Base-by-base conservation (phyloP, 306 rosid genomes). In the Inga laurina region DNA sequence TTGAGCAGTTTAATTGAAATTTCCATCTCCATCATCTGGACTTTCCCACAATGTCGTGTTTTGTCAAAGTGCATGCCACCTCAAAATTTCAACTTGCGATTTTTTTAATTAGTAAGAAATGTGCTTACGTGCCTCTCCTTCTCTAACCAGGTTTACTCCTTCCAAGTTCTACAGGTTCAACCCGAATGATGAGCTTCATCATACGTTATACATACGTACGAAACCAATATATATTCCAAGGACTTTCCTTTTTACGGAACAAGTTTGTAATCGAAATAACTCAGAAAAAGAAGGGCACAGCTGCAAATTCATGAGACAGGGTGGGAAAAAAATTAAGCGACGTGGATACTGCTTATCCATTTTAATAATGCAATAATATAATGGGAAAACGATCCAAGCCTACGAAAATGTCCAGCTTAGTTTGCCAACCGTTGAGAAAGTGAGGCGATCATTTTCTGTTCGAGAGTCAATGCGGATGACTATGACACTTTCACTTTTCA, bases 381-480 rank as follows among this genome's bases (percentile, higher is more conserved):
- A 83, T 54, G 72, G 18, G 52, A n/a, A 77, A 65, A 72, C 68
- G 44, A 67, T 78, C 44, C 32, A 59, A 30, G 51, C 77, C 70
- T 32, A 62, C 78, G 71, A 43, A 82, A 82, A 30, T 72, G 84
- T 88, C 84, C 73, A 35, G 56, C 83, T 86, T 86, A 46, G 84
- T 83, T 87, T 79, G 84, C 87, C 88, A 84, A 84, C 90, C 87
- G 82, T 86, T 84, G 87, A 83, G 81, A 88, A 83, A 70, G 51
- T 72, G 68, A 32, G 82, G 81, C 82, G 57, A 54, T 79, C 80
- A 54, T 41, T 24, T 10, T 67, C 54, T 74, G 78, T 79, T 37
- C 48, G 32, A 68, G 79, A 87, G 90, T 88, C 85, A 81, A 85
- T 68, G 83, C 51, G 71, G 19, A 65, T 8, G 68, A 77, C 54